Evolutionary conservation across 73 alveolate genomes (phyloP), one percentile per base, ranked within the genome.

Genomic region (Durusdinium trenchii): DNA sequence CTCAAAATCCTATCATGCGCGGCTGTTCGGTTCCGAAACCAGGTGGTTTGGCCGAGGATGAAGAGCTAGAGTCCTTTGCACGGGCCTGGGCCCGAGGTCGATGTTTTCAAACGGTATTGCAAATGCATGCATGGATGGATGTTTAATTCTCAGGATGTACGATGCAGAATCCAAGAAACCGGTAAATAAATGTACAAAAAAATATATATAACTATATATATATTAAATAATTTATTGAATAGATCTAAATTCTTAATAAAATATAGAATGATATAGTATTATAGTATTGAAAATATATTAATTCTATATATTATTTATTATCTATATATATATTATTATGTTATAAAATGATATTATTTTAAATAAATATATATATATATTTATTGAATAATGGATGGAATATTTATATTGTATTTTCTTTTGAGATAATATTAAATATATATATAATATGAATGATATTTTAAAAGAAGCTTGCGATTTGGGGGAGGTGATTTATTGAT

Each of bases 151-250:
- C 36, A 82, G 92, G 92, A 82, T 32, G 92, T n/a, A 10, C 92
- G 92, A 10, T 82, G 92, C 48, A 28, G 92, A n/a, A 82, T 82
- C 71, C 92, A 82, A 82, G 92, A 82, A 82, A 82, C 71, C 47
- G 92, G 92, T 7, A 82, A 48, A 48, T 82, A 50, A 50, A 30
- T 48, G 6, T 18, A 38, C 3, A 7, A 45, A 42, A 40, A 78
- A 6, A 46, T 7, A 43, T 76, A 43, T 40, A 76, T 43, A 26
- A 1, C 6, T 42, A 43, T 76, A 43, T n/a, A n/a, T 10, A 76
- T 76, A 76, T 6, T 71, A 71, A n/a, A 40, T 75, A 42, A 40
- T 18, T 1, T 42, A 75, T 75, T 35, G 38, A 42, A 75, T 75
- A 42, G 16, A 10, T 9, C 10, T 20, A 42, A 75, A 7, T 35